A percentile compares a stretch with the other conserved stretches of the same genome.
Evolutionary conservation across 1,139 yeast species (phyloP).

Genomic region (Yamadazyma membranifaciens): DNA sequence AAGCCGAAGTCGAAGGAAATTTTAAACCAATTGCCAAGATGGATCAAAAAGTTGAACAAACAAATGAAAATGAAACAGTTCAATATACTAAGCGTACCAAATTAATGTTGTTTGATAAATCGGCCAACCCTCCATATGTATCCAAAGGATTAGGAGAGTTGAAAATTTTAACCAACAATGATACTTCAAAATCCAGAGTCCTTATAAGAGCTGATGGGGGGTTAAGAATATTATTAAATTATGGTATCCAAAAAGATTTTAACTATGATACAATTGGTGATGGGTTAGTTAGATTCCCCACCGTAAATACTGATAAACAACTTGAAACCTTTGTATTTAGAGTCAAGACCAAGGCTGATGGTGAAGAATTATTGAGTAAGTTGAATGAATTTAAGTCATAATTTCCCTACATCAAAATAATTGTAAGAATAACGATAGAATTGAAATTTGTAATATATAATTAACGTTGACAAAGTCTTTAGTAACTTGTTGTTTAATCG

Average conservation of each 20-base stretch:
- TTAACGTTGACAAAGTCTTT: too few species aligned
- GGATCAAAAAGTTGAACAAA: constrained; percentile 52
- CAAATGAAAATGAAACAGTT: constrained; percentile 80
- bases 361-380: constrained; percentile 54
- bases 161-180: constrained; percentile 62
- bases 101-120: constrained; percentile 59
- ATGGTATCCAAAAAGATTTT: constrained; percentile 50
- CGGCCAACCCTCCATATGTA: constrained; percentile 49
- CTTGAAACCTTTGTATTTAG: constrained; percentile 63
- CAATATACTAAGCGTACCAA: constrained; percentile 70
- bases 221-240: constrained; percentile 74
- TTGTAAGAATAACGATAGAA: background rate
- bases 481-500: too few species aligned
- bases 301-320: constrained; percentile 39
- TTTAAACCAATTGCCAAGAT: constrained; percentile 49
- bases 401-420: background rate
- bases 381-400: constrained; percentile 38
- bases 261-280: constrained; percentile 59
- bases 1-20: constrained; percentile 43
- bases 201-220: constrained; percentile 88
- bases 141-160: constrained; percentile 81
- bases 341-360: constrained; percentile 72
- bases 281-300: constrained; percentile 60
- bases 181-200: constrained; percentile 62
- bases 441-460: constrained; percentile 1